A percentile compares a stretch with the other conserved stretches of the same genome.
phyloP scores from a whole-genome alignment of 1,284 basidiomycete genomes.

The Mrakiaceae sp. region DNA sequence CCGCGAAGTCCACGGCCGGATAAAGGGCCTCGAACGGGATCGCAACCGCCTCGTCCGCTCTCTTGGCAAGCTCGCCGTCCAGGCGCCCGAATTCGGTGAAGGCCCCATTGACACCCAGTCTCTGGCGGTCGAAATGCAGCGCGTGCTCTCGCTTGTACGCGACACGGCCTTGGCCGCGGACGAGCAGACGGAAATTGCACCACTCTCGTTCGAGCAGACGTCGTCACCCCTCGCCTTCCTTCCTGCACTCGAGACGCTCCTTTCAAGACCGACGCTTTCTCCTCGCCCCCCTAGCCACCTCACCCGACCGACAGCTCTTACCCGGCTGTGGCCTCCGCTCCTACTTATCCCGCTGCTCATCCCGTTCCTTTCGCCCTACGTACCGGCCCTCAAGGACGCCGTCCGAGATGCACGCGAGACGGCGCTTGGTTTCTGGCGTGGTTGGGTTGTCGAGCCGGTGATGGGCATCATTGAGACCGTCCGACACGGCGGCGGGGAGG shows the following conservation, averaged over 20 bases:
- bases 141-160: background rate
- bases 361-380: background rate
- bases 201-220: too few species aligned
- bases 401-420: conserved; percentile 58
- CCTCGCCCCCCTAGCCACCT: background rate
- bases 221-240: background rate
- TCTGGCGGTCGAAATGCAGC: background rate
- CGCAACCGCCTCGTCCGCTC: conserved; percentile 1
- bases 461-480: conserved; percentile 72
- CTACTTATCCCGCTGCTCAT: conserved; percentile 30
- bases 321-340: conserved; percentile 34
- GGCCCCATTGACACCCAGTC: background rate
- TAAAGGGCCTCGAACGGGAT: conserved; percentile 6
- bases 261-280: background rate
- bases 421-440: conserved; percentile 58
- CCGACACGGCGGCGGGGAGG: conserved; percentile 42
- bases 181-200: too few species aligned
- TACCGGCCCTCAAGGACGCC: conserved; percentile 35
- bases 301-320: conserved; percentile 27
- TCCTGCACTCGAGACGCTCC: conserved; percentile 5
- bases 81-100: conserved; percentile 6
- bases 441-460: conserved; percentile 83
- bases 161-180: background rate
- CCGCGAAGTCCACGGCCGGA: conserved; percentile 7
- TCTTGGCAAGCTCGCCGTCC: conserved; percentile 10